A percentile compares a stretch with the other conserved stretches of the same genome.
Evolutionary conservation across 768 basidiomycete species (phyloP).

Genomic region (Mycena kentingensis): DNA sequence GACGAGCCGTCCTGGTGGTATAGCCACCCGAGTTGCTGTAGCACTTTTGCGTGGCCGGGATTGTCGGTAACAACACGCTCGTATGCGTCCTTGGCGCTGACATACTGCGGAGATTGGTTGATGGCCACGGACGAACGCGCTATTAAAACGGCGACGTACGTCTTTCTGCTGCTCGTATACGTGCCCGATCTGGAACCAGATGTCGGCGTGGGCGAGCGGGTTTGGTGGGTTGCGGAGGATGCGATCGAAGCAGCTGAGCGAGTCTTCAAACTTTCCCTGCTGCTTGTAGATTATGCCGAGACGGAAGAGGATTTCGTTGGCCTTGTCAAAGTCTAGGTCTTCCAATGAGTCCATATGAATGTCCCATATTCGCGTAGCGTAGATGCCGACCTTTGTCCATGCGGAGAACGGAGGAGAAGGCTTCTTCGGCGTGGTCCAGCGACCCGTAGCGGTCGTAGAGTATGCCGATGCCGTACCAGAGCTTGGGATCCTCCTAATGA

Average conservation of each 20-base stretch:
- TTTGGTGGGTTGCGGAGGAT: slow-evolving; percentile 95
- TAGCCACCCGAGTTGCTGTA: slow-evolving; percentile 97
- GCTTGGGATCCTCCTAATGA: slow-evolving; percentile 85
- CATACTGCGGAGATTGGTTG: slow-evolving; percentile 55
- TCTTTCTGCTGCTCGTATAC: slow-evolving; percentile 98
- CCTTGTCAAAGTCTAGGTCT: slow-evolving; percentile 92
- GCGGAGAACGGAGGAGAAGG: slow-evolving; percentile 91
- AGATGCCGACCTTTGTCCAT: slow-evolving; percentile 89
- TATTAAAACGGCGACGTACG: slow-evolving; percentile 46
- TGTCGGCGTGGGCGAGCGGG: slow-evolving; percentile 94
- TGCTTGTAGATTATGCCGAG: slow-evolving; percentile 99
- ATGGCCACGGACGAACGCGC: slow-evolving; percentile 17
- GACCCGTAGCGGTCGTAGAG: slow-evolving; percentile 98
- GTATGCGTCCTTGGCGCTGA: slow-evolving; percentile 90
- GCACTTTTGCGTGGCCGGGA: slow-evolving; percentile 92
- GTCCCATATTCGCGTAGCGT: slow-evolving; percentile 22
- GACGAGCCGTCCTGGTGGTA: slow-evolving; percentile 94
- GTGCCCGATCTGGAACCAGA: slow-evolving; percentile 99
- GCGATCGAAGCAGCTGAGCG: slow-evolving; percentile 90
- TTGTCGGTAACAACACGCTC: slow-evolving; percentile 93
- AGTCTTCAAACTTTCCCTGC: slow-evolving; percentile 90
- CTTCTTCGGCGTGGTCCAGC: slow-evolving; percentile 98
- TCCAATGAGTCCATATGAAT: slow-evolving; percentile 30
- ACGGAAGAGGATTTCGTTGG: slow-evolving; percentile 97
- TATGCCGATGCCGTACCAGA: slow-evolving; percentile 99